A percentile compares a stretch with the other conserved stretches of the same genome.
Conservation (phyloP, 495 filamentous ascomycete species). For the Bathelium albidoporum region DNA sequence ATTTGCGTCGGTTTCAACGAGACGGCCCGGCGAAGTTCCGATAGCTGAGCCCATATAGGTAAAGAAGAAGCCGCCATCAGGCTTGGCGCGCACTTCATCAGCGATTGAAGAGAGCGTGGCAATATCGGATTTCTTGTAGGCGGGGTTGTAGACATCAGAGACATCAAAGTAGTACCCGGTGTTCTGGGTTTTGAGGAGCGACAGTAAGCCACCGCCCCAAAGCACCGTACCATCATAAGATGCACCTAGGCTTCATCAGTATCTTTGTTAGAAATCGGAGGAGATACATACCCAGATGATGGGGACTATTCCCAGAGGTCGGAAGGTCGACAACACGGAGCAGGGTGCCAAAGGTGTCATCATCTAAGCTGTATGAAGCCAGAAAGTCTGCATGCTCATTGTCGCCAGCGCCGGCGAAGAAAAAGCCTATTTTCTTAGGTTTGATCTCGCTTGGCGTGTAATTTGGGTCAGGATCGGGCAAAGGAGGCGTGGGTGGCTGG, state of each 20-base stretch:
- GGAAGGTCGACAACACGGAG: constrained; percentile 51
- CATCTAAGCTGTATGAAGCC: constrained; percentile 49
- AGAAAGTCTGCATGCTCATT: constrained; percentile 53
- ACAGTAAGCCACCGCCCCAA: constrained; percentile 51
- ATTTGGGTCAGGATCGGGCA: constrained; percentile 2
- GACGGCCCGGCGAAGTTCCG: constrained; percentile 48
- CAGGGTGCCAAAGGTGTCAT: constrained; percentile 52
- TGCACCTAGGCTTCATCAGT: constrained; percentile 5
- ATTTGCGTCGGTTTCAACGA: constrained; percentile 48
- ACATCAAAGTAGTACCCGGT: constrained; percentile 56
- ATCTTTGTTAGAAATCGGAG: no score
- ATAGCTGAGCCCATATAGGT: constrained; percentile 49
- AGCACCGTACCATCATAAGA: constrained; percentile 48
- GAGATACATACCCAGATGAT: constrained; percentile 39
- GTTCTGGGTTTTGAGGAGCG: constrained; percentile 45
- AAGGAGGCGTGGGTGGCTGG: background rate
- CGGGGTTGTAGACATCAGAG: constrained; percentile 46
- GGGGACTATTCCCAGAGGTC: constrained; percentile 50
- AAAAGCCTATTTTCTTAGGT: constrained; percentile 59
- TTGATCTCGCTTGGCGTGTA: constrained; percentile 37
- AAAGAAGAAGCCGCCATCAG: constrained; percentile 54
- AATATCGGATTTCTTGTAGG: constrained; percentile 49
- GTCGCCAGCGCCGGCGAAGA: constrained; percentile 52
- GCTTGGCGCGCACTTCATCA: constrained; percentile 55
- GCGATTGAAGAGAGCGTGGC: constrained; percentile 47